Base-by-base conservation (phyloP, 1,284 basidiomycete species). In the Naganishia sp. region DNA sequence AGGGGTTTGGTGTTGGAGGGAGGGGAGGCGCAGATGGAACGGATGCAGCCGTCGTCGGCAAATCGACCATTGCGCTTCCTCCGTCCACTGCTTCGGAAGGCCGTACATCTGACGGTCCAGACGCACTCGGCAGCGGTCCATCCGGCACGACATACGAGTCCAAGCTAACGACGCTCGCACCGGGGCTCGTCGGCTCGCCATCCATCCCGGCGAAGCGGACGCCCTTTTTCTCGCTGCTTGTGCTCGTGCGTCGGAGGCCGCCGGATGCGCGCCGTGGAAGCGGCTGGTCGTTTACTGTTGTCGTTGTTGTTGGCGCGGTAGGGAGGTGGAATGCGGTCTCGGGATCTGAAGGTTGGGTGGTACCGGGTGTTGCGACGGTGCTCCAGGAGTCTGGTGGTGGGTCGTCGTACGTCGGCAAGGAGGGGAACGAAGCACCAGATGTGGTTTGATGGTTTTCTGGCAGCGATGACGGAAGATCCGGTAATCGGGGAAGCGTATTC, bases 171-270 rank as follows among this genome's bases (percentile, higher is more conserved):
- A 73, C 68, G 0, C 75, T 77, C 31, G 69, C 70, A 0, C 74
- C 74, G 2, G 78, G 78, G 23, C 71, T 73, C 4, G 78, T 67
- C 0, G 78, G 78, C n/a, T 75, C 78, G 18, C 77, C 77, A 64
- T 79, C 78, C 1, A 77, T 77, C 9, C 78, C 78, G 60, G 72
- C 72, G 65, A 79, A 79, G 6, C 77, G 66, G 15, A 79, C 78
- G 55, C 72, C 74, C 71, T 76, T 78, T 64, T 69, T 74, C 44
- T 74, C 74, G 25, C 31, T 33, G 39, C 11, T n/a, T 43, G 15
- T 46, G n/a, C 46, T 39, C 39, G 28, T 49, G 42, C 11, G 31
- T 11, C 9, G 55, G 50, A 9, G 31, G 45, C 23, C 55, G 63
- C 21, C 46, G 21, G 23, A 31, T 42, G 15, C 31, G 13, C 23